Base-by-base conservation (phyloP, 2,329 filamentous ascomycete genomes). In the Fusarium beomiforme region DNA sequence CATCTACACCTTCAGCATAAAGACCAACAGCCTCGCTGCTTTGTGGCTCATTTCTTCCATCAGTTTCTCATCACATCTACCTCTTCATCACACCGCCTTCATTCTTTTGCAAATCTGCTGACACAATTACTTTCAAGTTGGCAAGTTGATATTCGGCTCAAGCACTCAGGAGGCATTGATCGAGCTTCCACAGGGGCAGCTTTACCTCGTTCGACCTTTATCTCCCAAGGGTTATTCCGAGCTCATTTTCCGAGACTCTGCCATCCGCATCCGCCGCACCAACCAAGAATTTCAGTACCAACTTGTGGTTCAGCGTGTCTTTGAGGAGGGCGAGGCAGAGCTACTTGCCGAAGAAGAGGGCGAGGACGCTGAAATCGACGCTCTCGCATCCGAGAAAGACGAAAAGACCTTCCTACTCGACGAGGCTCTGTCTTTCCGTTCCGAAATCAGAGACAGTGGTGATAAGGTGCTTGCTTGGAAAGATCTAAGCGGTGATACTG, bases 191-290 rank as follows among this genome's bases (percentile, higher is more conserved):
- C 94, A 98, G 82, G 96, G 96, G 79, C 95, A 98, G 82, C 93
- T 99, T 46, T 99, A 98, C 82, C 92, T 99, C 74, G 96, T 99
- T 76, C 93, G 96, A 76, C 96, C 96, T 14, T 89, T 94, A 53
- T 98, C 95, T 11, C 94, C 95, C 62, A 99, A 99, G 82, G 96
- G 96, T 73, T 98, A 98, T 81, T 98, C 95, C 3, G 96, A 99
- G 82, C 94, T 98, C 79, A 97, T 99, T 82, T 99, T 98, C 87
- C 97, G 96, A 82, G 96, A 99, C 90, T 92, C 94, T 41, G 93
- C 94, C 49, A 94, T 95, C 57, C 94, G 92, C 70, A 97, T 99
- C 78, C 92, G 97, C 72, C 91, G 93, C 71, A 98, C 96, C 19
- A 95, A 93, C 23, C 95, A 97, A 80, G 94, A 98, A 58, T 98